phyloP scores from a whole-genome alignment of 1,139 yeast genomes.

The Diutina scorzettiae region DNA sequence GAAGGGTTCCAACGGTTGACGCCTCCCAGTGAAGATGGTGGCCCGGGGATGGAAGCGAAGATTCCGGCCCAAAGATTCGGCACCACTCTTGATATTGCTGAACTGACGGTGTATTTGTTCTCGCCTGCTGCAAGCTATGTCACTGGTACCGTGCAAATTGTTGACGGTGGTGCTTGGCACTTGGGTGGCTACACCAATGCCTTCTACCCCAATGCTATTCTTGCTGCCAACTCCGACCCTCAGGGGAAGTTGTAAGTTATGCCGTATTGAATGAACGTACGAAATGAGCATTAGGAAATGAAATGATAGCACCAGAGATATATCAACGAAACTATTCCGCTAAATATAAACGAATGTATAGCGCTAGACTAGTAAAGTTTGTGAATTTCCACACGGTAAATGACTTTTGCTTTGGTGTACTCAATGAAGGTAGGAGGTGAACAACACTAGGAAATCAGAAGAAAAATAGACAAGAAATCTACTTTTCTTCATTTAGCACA shows the following conservation, averaged over 20 bases:
- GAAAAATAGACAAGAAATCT: too few species aligned
- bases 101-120: constrained; percentile 73
- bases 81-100: constrained; percentile 68
- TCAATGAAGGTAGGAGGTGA: too few species aligned
- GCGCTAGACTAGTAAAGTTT: too few species aligned
- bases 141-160: constrained; percentile 67
- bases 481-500: too few species aligned
- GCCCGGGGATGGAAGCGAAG: constrained; percentile 14
- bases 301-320: too few species aligned
- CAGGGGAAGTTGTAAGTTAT: not conserved
- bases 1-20: constrained; percentile 62
- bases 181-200: constrained; percentile 19
- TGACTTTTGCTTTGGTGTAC: too few species aligned
- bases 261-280: too few species aligned
- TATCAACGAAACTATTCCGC: too few species aligned
- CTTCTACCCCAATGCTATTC: constrained; percentile 2
- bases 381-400: too few species aligned
- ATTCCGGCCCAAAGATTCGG: constrained; percentile 78
- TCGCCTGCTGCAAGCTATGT: constrained; percentile 74
- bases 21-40: constrained; percentile 24
- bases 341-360: too few species aligned
- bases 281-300: too few species aligned
- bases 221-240: constrained; percentile 4
- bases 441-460: too few species aligned
- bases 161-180: constrained; percentile 92